Conservation (phyloP, 2,329 filamentous ascomycete genomes). For the Aureobasidium sp. region DNA sequence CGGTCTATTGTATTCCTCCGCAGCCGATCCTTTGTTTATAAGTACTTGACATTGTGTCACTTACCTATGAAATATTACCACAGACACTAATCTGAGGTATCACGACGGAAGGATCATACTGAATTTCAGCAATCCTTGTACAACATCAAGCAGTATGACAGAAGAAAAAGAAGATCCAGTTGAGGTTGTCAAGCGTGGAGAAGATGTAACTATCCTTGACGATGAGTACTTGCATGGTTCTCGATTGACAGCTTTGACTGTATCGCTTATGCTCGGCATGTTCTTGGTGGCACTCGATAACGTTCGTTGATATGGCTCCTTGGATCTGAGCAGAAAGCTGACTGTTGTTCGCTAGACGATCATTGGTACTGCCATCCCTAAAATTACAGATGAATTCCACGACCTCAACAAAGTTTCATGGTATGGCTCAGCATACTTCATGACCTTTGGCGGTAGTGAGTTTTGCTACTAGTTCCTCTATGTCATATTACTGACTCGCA, state of each 20-base stretch:
- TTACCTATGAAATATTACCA: not conserved
- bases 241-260: not conserved
- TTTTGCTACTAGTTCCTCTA: not conserved
- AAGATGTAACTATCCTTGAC: not conserved
- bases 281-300: constrained; percentile 19
- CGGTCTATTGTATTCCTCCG: not conserved
- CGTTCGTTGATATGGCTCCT: not conserved
- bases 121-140: not conserved
- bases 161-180: not conserved
- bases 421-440: constrained; percentile 18
- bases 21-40: not conserved
- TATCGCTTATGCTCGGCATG: constrained; percentile 13
- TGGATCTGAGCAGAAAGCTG: not conserved
- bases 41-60: not conserved
- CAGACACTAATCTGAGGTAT: not conserved
- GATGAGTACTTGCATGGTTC: not conserved
- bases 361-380: constrained; percentile 25
- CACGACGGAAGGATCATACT: not conserved
- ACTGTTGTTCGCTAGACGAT: constrained; percentile 14
- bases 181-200: not conserved
- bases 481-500: not conserved
- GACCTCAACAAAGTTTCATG: constrained; percentile 27
- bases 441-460: constrained; percentile 2
- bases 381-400: constrained; percentile 29
- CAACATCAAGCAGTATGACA: not conserved